Evolutionary conservation across 148 eudicot genomes (phyloP), one percentile per base, ranked within the genome.

Genomic region (Cornus florida): DNA sequence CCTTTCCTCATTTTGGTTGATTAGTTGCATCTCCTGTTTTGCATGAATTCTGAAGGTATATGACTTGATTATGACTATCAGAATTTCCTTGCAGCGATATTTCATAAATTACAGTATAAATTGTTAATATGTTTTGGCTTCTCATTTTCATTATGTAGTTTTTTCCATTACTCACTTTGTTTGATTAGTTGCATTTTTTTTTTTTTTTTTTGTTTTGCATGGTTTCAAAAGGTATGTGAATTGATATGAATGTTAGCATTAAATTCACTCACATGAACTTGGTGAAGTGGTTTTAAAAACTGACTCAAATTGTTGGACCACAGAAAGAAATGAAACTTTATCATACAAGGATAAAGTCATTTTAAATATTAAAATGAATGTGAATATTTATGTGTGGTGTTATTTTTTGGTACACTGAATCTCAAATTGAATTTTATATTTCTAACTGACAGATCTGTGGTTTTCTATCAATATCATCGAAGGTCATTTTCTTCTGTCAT

Each of bases 211-310:
- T 80, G 82, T 10, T 75, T 77, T 70, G 71, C 80, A 76, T 68
- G 77, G 71, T 75, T 75, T 70, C 57, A 39, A 79, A 84, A 78
- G 53, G 41, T 13, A 24, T 50, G 69, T 56, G 57, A 70, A 78
- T 70, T 80, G 74, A 78, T 69, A 46, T 48, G 76, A 76, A 83
- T 70, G 86, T 86, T 78, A 79, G 95, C 98, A 92, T 90, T 94
- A 78, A 92, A 84, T 90, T 71, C 78, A 78, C 66, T 92, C 98
- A 94, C 97, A 90, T 90, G 98, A 64, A 87, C 77, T 80, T 85
- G 89, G 86, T 89, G 80, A 88, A 82, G 65, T 85, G 78, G 84
- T 67, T 77, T 83, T 76, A 72, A 82, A 82, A 65, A 67, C 28
- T 75, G 41, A 41, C 86, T 75, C 72, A 82, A 81, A 64, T 75